Conservation (phyloP, 129 eudicot species). For the Helianthus annuus region HanXRQr2.0-SUNRISE NC_035447.2:55341837-55342336, state of each 20-base stretch:
- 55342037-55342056: conserved; percentile 90
- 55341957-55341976: conserved; percentile 23
- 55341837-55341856: not conserved
- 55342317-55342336: not conserved
- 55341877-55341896: not conserved
- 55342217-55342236: not conserved
- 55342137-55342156: not conserved
- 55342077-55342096: conserved; percentile 5
- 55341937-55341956: conserved; percentile 27
- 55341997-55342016: conserved; percentile 98
- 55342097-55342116: conserved; percentile 6
- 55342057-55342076: not conserved
- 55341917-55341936: conserved; percentile 7
- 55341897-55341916: conserved; percentile 11
- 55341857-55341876: not conserved
- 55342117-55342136: not conserved
- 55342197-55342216: not conserved
- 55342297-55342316: conserved; percentile 16
- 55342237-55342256: conserved; percentile 6
- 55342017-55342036: conserved; percentile 92
- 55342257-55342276: conserved; percentile 1
- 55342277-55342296: conserved; percentile 1
- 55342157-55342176: conserved; percentile 4
- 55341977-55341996: conserved; percentile 67
- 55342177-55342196: conserved; percentile 4